These are phyloP conservation scores for Chytriomyces confervae DNA, from an alignment of 192 early-diverging fungal species.

Conservation along the genomic window DNA sequence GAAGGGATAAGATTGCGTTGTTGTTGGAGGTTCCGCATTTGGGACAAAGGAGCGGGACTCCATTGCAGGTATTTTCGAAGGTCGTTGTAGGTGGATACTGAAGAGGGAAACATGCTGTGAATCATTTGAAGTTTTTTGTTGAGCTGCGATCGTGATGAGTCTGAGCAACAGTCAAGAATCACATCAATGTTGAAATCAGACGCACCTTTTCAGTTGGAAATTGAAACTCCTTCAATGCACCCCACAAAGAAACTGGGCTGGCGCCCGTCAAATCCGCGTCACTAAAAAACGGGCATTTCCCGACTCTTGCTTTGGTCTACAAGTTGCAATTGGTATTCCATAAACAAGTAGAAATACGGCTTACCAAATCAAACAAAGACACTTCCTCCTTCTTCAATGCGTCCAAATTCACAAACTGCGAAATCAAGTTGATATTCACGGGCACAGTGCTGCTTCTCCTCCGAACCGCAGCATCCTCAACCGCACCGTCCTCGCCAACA, in stretches of 20 bases:
- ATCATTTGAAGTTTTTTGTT: conserved; percentile 10
- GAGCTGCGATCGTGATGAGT: background rate
- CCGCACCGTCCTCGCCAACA: background rate
- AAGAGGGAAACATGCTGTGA: conserved; percentile 17
- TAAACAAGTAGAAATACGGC: background rate
- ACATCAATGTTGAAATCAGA: too few relatives aligned
- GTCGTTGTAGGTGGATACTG: conserved; percentile 11
- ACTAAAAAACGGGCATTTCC: conserved; percentile 27
- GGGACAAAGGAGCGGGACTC: background rate
- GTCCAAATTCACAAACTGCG: conserved; percentile 4
- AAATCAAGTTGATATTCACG: conserved; percentile 24
- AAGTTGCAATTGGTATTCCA: too few relatives aligned
- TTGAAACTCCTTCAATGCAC: conserved; percentile 1
- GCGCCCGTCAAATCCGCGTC: conserved; percentile 8
- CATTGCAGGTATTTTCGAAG: conserved; percentile 23
- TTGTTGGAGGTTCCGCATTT: background rate
- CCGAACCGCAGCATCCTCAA: background rate
- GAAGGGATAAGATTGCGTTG: background rate
- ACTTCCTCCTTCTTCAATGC: background rate
- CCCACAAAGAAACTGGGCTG: conserved; percentile 1
- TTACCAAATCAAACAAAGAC: conserved; percentile 17
- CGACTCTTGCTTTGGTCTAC: background rate
- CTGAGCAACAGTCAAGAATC: too few relatives aligned
- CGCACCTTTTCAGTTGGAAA: conserved; percentile 11
- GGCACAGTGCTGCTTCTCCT: conserved; percentile 17